Conservation (phyloP, 2,329 filamentous ascomycete species). For the Helotiales sp. region DNA sequence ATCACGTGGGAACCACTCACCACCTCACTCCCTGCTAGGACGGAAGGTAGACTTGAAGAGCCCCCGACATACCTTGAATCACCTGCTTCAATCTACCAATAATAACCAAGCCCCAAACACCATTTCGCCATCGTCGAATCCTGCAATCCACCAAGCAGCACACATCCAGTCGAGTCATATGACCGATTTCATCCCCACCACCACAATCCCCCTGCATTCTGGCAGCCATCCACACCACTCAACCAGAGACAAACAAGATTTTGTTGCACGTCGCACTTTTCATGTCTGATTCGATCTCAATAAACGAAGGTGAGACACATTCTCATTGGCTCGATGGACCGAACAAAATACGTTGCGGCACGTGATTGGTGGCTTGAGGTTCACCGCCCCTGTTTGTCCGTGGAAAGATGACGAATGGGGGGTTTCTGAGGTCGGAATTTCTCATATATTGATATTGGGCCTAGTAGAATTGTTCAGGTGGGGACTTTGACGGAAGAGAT, state of each 20-base stretch:
- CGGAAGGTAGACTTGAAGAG: too few species aligned
- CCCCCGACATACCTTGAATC: too few species aligned
- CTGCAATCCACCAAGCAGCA: background rate
- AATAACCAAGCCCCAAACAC: background rate
- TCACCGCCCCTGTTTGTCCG: background rate
- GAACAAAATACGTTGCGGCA: conserved; percentile 2
- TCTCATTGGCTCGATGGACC: background rate
- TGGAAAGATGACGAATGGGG: background rate
- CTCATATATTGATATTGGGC: background rate
- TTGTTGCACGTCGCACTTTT: conserved; percentile 10
- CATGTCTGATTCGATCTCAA: conserved; percentile 5
- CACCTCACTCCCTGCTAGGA: too few species aligned
- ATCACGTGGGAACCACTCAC: too few species aligned
- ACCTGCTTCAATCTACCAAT: background rate
- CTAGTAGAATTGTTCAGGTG: background rate
- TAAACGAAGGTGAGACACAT: background rate
- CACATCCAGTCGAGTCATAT: too few species aligned
- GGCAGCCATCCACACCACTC: background rate
- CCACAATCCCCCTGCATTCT: background rate
- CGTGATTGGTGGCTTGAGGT: conserved; percentile 1
- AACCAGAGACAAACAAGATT: background rate
- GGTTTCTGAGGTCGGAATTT: background rate
- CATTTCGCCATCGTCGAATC: background rate
- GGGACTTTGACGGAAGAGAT: background rate
- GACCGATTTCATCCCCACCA: background rate